A percentile compares a stretch with the other conserved stretches of the same genome.
Conservation (phyloP, 305 asterid species). For the Fraxinus velutina region DNA sequence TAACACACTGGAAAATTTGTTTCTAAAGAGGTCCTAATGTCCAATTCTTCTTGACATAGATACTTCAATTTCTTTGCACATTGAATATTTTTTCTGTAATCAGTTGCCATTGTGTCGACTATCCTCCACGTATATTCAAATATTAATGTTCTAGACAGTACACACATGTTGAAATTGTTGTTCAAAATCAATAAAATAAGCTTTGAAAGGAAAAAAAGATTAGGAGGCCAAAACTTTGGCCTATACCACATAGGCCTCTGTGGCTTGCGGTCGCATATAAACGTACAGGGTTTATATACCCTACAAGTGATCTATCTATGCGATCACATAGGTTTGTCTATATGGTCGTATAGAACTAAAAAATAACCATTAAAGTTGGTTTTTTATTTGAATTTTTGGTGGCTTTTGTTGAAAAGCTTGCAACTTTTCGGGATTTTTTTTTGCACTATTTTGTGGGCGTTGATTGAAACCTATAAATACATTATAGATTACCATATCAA, state of each 20-base stretch:
- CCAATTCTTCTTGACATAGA: not conserved
- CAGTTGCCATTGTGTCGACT: not conserved
- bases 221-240: not conserved
- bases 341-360: too few species aligned
- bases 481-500: not conserved
- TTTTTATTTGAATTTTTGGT: too few species aligned
- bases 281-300: not conserved
- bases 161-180: not conserved
- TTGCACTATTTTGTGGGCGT: not conserved
- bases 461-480: not conserved
- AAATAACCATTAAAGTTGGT: too few species aligned
- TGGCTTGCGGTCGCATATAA: not conserved
- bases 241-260: not conserved
- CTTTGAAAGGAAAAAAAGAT: too few species aligned
- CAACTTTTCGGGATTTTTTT: not conserved
- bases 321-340: too few species aligned
- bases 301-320: not conserved
- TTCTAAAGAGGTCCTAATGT: not conserved
- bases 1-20: not conserved
- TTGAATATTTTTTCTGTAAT: not conserved
- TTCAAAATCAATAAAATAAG: too few species aligned
- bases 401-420: not conserved
- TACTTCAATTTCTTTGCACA: not conserved
- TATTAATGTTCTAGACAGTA: too few species aligned
- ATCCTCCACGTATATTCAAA: too few species aligned